Evolutionary conservation across 2,329 filamentous ascomycete genomes (phyloP).

Genomic region (Allantophomopsis lycopodina): DNA sequence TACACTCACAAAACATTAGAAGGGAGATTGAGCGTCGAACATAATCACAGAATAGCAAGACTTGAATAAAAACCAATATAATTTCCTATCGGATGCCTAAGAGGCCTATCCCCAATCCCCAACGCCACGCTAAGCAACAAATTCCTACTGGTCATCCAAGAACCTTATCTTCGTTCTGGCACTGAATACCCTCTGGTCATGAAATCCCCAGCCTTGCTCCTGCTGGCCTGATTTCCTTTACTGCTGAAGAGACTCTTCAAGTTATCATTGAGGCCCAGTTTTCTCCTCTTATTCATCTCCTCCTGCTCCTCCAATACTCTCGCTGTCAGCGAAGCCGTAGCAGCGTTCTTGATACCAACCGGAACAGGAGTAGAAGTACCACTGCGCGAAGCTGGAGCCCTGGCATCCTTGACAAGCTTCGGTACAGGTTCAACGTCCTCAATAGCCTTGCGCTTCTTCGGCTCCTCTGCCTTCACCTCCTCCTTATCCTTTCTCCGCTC

Average conservation of each 20-base stretch:
- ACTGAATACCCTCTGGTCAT: constrained; percentile 44
- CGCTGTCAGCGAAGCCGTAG: constrained; percentile 73
- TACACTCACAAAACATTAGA: too few relatives aligned
- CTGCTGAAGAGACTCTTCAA: constrained; percentile 38
- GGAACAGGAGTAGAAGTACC: constrained; percentile 17
- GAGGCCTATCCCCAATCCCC: too few relatives aligned
- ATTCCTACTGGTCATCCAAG: too few relatives aligned
- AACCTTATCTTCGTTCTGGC: constrained; percentile 24
- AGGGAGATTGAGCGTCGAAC: too few relatives aligned
- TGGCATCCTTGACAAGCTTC: not conserved
- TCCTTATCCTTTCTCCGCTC: constrained; percentile 17
- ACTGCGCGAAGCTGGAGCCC: not conserved
- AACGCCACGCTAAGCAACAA: too few relatives aligned
- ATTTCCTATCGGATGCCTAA: too few relatives aligned
- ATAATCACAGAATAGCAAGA: too few relatives aligned
- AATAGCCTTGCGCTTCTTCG: constrained; percentile 45
- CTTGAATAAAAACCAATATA: too few relatives aligned
- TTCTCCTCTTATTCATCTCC: constrained; percentile 65
- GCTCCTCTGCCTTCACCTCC: constrained; percentile 56
- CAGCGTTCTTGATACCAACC: constrained; percentile 71
- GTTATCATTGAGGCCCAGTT: constrained; percentile 43
- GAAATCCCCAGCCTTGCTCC: constrained; percentile 32
- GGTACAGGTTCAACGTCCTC: not conserved
- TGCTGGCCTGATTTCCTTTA: constrained; percentile 22
- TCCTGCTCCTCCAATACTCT: constrained; percentile 83